These are phyloP conservation scores for Debaryomycetaceae sp. DNA, from an alignment of 1,139 yeast species.

Conservation along the genomic window DNA sequence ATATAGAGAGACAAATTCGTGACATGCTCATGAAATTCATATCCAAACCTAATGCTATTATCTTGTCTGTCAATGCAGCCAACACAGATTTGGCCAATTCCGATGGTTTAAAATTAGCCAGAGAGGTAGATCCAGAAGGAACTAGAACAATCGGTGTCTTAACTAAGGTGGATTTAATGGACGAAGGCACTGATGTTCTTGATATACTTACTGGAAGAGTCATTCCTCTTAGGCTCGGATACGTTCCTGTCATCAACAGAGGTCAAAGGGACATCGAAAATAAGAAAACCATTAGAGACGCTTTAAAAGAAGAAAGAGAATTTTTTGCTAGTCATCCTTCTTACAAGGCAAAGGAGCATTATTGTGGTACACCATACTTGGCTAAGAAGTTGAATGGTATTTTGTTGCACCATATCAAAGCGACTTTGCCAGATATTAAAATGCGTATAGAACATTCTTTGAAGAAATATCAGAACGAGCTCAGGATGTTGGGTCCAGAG, in stretches of 20 bases:
- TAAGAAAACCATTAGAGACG: constrained; percentile 84
- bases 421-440: constrained; percentile 91
- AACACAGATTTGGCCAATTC: constrained; percentile 97
- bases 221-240: constrained; percentile 92
- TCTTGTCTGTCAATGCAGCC: constrained; percentile 93
- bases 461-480: constrained; percentile 80
- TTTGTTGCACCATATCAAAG: constrained; percentile 87
- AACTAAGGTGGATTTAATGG: constrained; percentile 97
- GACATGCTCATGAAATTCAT: constrained; percentile 94
- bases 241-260: constrained; percentile 95
- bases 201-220: constrained; percentile 96
- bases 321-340: constrained; percentile 78
- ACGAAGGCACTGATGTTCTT: constrained; percentile 97
- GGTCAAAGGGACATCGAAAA: constrained; percentile 94
- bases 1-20: constrained; percentile 89
- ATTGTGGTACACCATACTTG: constrained; percentile 94
- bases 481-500: constrained; percentile 77
- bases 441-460: constrained; percentile 81
- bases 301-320: constrained; percentile 73
- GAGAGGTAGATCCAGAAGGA: constrained; percentile 99
- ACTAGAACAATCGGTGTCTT: constrained; percentile 93
- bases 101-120: constrained; percentile 92
- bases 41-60: constrained; percentile 93
- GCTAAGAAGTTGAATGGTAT: constrained; percentile 91
- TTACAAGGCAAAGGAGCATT: constrained; percentile 80